Base-by-base conservation (phyloP, 345 rosid species). In the Mallotus nudiflorus region DNA sequence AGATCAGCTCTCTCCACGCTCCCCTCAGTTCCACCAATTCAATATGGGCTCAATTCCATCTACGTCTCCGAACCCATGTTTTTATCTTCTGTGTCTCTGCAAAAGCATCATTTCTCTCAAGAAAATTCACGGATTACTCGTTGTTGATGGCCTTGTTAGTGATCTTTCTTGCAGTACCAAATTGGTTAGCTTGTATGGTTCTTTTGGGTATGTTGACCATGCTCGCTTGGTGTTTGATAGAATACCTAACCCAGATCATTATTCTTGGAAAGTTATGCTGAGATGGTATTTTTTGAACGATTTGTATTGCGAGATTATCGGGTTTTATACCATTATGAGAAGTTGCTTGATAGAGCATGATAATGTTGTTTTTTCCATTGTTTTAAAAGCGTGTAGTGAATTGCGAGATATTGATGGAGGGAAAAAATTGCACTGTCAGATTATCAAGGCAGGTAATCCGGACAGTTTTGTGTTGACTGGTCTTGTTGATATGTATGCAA, bases 221-320 rank as follows among this genome's bases (percentile, higher is more conserved):
- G 98, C 98, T n/a, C 93, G 97, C 66, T 55, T 50, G 27, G 52
- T 88, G 85, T 91, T 93, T 69, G 96, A 89, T 70, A 59, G 66
- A 84, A 88, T 91, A 44, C 88, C 85, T 37, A 49, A 87, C 65
- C 89, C 90, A 37, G 98, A 91, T 76, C 67, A 83, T 72, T 91
- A 86, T 82, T 78, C 82, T 4, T 80, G 75, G 77, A 89, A 89
- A 70, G 94, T 88, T 63, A 91, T 91, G 90, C 78, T 88, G 44
- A 82, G 92, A 68, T 85, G 91, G 84, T 88, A 91, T 73, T 77
- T 64, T 77, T 70, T 87, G 85, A 82, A 82, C 5, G 74, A 79
- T 8, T 53, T 79, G 72, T 83, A 77, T 50, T 9, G 20, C 7
- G 86, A 85, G 62, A 65, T 89, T 48, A 29, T 87, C 50, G 71